These are phyloP conservation scores for Ceratobasidium sp. DNA, from an alignment of 1,284 basidiomycete genomes.

Conservation along the genomic window DNA sequence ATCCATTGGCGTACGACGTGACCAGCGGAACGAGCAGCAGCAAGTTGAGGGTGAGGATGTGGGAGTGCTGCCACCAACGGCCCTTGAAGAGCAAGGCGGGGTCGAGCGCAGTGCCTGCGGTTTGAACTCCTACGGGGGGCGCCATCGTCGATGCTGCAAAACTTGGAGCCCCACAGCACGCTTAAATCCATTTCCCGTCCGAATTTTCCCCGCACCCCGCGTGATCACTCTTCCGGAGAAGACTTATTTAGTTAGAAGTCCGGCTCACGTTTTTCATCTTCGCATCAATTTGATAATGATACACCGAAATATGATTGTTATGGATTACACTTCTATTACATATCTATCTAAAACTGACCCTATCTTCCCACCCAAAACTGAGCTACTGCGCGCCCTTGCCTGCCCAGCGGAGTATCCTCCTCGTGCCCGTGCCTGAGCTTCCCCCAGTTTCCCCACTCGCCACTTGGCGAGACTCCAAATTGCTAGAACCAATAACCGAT, in stretches of 20 bases:
- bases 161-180: slow-evolving; percentile 18
- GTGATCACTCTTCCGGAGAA: neutral
- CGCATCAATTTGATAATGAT: too few species aligned
- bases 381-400: too few species aligned
- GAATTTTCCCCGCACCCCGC: slow-evolving; percentile 22
- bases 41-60: slow-evolving; percentile 48
- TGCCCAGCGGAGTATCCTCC: neutral
- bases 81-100: slow-evolving; percentile 45
- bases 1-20: slow-evolving; percentile 81
- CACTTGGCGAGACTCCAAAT: neutral
- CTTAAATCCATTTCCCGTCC: slow-evolving; percentile 7
- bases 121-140: slow-evolving; percentile 18
- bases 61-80: slow-evolving; percentile 48
- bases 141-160: slow-evolving; percentile 23
- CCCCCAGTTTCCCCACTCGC: neutral
- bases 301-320: too few species aligned
- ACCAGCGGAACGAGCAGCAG: slow-evolving; percentile 62
- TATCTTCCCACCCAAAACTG: too few species aligned
- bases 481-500: neutral
- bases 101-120: slow-evolving; percentile 24
- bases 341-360: too few species aligned
- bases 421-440: slow-evolving; percentile 7
- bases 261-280: too few species aligned
- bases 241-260: too few species aligned
- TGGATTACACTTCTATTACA: too few species aligned